These are phyloP conservation scores for Penicillium sp. DNA, from an alignment of 2,329 filamentous ascomycete species.

Conservation along the genomic window DNA sequence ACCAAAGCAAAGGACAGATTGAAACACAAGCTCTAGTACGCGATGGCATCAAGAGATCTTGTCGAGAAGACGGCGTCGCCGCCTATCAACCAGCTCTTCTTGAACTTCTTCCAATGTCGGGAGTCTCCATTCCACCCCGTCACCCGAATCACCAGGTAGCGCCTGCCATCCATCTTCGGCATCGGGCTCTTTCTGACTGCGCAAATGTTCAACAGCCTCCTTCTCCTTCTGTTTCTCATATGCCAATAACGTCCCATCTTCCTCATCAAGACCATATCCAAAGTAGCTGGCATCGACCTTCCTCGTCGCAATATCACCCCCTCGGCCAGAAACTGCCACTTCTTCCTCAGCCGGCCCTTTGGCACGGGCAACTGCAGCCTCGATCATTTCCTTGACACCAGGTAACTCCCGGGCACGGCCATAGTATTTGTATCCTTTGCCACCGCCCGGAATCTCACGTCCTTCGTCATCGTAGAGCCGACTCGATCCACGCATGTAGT, in stretches of 20 bases:
- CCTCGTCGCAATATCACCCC: slow-evolving; percentile 49
- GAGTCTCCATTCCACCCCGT: slow-evolving; percentile 76
- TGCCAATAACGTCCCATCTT: slow-evolving; percentile 72
- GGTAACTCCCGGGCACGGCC: slow-evolving; percentile 84
- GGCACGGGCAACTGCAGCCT: slow-evolving; percentile 63
- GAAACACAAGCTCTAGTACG: slow-evolving; percentile 10
- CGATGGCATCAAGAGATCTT: slow-evolving; percentile 57
- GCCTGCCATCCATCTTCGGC: slow-evolving; percentile 72
- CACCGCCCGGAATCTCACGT: slow-evolving; percentile 65
- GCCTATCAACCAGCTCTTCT: slow-evolving; percentile 81
- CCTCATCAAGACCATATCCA: slow-evolving; percentile 88
- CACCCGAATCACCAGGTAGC: slow-evolving; percentile 79
- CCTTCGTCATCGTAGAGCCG: slow-evolving; percentile 72
- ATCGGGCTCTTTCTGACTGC: slow-evolving; percentile 55
- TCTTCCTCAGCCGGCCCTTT: slow-evolving; percentile 64
- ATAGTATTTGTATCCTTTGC: slow-evolving; percentile 92
- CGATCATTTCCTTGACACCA: slow-evolving; percentile 94
- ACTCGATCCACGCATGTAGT: slow-evolving; percentile 78
- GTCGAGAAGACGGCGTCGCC: slow-evolving; percentile 77
- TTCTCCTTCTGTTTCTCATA: slow-evolving; percentile 83
- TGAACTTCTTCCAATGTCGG: slow-evolving; percentile 91
- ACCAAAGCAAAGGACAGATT: slow-evolving; percentile 12
- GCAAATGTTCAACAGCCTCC: slow-evolving; percentile 69
- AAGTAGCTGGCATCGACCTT: slow-evolving; percentile 93
- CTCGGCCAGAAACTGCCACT: slow-evolving; percentile 54